Evolutionary conservation across 2,329 filamentous ascomycete genomes (phyloP).

Genomic region (Scleromitrula shiraiana): DNA sequence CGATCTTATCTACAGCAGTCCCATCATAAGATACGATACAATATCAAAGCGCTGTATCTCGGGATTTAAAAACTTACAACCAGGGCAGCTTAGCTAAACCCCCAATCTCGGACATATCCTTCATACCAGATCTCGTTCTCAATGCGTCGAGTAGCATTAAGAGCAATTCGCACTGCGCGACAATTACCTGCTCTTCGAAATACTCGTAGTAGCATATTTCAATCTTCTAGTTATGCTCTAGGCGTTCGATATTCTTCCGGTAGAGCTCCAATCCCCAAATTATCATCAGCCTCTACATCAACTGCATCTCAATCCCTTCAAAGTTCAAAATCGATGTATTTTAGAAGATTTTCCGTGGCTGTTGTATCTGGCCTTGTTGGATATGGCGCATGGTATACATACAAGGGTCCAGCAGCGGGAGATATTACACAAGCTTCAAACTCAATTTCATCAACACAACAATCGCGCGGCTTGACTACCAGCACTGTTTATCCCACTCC

Average conservation of each 20-base stretch:
- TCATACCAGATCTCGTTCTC: conserved; percentile 23
- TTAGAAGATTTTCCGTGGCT: conserved; percentile 59
- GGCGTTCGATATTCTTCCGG: conserved; percentile 38
- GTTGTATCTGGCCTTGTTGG: conserved; percentile 61
- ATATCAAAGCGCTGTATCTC: conserved; percentile 4
- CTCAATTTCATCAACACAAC: conserved; percentile 14
- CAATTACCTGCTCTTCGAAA: conserved; percentile 53
- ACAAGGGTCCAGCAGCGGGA: conserved; percentile 37
- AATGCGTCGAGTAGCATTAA: conserved; percentile 69
- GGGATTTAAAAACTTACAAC: background rate
- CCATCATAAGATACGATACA: no score
- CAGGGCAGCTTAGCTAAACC: conserved; percentile 7
- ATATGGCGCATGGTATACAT: conserved; percentile 70
- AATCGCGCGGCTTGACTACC: conserved; percentile 25
- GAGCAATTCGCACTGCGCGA: conserved; percentile 60
- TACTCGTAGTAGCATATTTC: conserved; percentile 37
- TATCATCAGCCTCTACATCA: conserved; percentile 19
- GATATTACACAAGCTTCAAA: conserved; percentile 6
- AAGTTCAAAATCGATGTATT: conserved; percentile 57
- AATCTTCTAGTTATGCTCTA: conserved; percentile 35
- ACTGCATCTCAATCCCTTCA: conserved; percentile 16
- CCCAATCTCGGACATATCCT: background rate
- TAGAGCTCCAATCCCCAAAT: conserved; percentile 7
- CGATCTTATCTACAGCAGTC: no score
- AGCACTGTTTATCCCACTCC: conserved; percentile 19